A percentile compares a stretch with the other conserved stretches of the same genome.
Evolutionary conservation across 2,329 filamentous ascomycete species (phyloP).

Genomic region (Fusarium sp.): DNA sequence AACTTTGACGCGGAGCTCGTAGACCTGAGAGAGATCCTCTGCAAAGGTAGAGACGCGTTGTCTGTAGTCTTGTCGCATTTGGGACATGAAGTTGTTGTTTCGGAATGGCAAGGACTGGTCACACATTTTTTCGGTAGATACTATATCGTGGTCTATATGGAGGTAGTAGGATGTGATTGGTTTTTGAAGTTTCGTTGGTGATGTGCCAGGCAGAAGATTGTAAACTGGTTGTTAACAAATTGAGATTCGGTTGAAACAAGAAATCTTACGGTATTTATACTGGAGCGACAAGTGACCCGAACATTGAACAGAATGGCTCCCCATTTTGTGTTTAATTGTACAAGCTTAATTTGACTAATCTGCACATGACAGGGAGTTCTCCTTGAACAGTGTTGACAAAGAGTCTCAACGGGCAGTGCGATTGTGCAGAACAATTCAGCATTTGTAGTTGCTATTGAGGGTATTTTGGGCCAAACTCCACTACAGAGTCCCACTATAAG

Average conservation of each 20-base stretch:
- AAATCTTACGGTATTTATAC: not conserved
- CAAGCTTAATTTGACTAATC: rapidly evolving
- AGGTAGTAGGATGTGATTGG: not conserved
- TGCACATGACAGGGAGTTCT: rapidly evolving
- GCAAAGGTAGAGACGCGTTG: not conserved
- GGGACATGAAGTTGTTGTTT: too few relatives aligned
- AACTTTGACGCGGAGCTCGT: not conserved
- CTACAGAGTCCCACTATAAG: too few relatives aligned
- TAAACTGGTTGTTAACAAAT: not conserved
- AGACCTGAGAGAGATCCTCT: not conserved
- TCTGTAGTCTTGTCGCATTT: not conserved
- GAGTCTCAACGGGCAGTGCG: too few relatives aligned
- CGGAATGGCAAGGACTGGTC: not conserved
- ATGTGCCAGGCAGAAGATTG: not conserved
- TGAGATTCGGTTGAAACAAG: not conserved
- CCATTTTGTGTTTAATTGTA: rapidly evolving
- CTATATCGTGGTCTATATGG: not conserved
- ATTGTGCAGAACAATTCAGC: not conserved
- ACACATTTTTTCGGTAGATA: not conserved
- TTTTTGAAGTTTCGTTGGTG: not conserved
- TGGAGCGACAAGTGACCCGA: not conserved
- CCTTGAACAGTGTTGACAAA: not conserved
- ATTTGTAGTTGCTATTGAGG: not conserved
- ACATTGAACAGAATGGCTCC: not conserved
- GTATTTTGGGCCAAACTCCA: not conserved